phyloP scores from a whole-genome alignment of 495 filamentous ascomycete species.

The Aspergillus olivimuriae region DNA sequence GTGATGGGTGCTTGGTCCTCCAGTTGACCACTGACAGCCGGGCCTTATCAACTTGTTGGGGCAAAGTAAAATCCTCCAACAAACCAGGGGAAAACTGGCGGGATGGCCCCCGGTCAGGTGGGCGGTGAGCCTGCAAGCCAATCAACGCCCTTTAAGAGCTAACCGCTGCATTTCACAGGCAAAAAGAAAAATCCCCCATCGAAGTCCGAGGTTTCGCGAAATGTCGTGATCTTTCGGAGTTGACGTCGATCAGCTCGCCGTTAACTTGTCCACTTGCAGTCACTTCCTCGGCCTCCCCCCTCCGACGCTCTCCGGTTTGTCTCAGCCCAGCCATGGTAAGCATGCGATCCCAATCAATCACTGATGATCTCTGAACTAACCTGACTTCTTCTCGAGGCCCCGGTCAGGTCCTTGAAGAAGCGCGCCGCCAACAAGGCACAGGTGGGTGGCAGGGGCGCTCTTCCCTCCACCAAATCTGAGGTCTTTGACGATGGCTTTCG shows the following conservation, averaged over 20 bases:
- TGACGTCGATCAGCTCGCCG: too few relatives aligned
- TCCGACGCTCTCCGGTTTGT: too few relatives aligned
- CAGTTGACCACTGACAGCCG: too few relatives aligned
- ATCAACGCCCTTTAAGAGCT: neutral
- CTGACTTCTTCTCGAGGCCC: slow-evolving; percentile 21
- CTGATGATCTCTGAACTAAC: neutral
- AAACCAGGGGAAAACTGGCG: slow-evolving; percentile 2
- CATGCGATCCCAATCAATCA: slow-evolving; percentile 5
- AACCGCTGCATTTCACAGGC: neutral
- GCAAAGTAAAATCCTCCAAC: too few relatives aligned
- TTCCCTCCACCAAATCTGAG: slow-evolving; percentile 18
- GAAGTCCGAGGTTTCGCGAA: too few relatives aligned
- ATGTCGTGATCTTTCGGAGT: too few relatives aligned
- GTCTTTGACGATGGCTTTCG: slow-evolving; percentile 45
- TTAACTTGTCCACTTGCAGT: too few relatives aligned
- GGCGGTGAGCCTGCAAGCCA: slow-evolving; percentile 8
- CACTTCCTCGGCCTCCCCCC: too few relatives aligned
- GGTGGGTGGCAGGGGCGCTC: slow-evolving; percentile 19
- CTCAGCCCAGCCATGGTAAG: slow-evolving; percentile 15
- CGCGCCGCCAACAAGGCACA: slow-evolving; percentile 19
- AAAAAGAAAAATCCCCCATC: too few relatives aligned
- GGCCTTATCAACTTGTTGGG: too few relatives aligned
- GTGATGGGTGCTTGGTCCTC: too few relatives aligned
- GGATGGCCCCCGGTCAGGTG: slow-evolving; percentile 7
- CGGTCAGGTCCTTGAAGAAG: slow-evolving; percentile 19